Evolutionary conservation across 768 basidiomycete species (phyloP), one percentile per base, ranked within the genome.

Genomic region (Agaricus subrufescens): DNA sequence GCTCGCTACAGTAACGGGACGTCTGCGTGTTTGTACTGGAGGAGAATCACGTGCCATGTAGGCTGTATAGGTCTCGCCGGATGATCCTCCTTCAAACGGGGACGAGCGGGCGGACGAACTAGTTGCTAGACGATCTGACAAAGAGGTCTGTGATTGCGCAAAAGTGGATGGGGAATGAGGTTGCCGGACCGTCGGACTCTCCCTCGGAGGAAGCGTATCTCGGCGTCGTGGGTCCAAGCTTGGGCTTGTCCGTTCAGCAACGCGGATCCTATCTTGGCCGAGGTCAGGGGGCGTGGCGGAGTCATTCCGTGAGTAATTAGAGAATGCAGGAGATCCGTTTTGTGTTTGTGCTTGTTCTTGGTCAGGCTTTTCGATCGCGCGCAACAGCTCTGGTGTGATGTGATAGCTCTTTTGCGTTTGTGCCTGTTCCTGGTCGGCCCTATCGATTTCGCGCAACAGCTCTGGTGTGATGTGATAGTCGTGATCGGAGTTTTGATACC

Each of bases 401-500:
- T 38, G 37, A 14, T 38, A 19, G 19, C 19, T 19, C 19, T 19
- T 70, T 60, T 78, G 76, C 39, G 72, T 73, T 64, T 82, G 79
- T 10, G 77, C 34, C 34, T 34, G 34, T 34, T 34, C 34, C 11
- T 34, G 69, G 67, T 87, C 84, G n/a, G 83, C 84, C 43, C 82
- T 79, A 64, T 89, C 87, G 58, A 88, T 85, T 59, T 88, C 85
- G 31, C 82, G 83, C 68, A 88, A 72, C 29, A 88, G 74, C 60
- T 88, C 84, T 37, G 82, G 81, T 0, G 86, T 86, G 76, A 89
- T 80, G 49, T 85, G 78, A 77, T 82, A 87, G 40, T 75, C 75
- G 42, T 82, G 83, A 38, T 83, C 82, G 63, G 79, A 63, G 10
- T 73, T 68, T 42, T 81, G 78, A 63, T 78, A 83, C 54, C 82